A percentile compares a stretch with the other conserved stretches of the same genome.
phyloP scores from a whole-genome alignment of 805 yeast genomes.

The Osmozyma mogii region DNA sequence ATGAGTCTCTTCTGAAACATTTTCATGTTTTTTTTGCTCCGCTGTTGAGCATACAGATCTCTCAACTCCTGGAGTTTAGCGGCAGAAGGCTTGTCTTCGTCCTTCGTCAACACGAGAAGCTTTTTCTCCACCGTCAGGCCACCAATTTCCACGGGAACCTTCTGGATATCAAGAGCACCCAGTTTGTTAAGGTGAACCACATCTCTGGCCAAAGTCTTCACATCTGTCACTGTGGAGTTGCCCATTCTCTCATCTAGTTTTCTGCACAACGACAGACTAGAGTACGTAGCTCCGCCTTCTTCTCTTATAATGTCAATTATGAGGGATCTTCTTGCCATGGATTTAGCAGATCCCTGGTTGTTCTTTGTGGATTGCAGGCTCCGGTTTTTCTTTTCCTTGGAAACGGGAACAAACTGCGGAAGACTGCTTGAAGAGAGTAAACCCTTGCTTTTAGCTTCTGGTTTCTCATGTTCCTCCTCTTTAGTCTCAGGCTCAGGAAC shows the following conservation, averaged over 20 bases:
- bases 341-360: constrained; percentile 18
- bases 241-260: constrained; percentile 23
- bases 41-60: constrained; percentile 2
- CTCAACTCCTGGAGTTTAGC: constrained; percentile 21
- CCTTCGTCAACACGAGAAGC: constrained; percentile 23
- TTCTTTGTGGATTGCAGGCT: constrained; percentile 5
- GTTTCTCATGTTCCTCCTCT: too few species aligned
- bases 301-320: constrained; percentile 23
- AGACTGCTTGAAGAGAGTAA: too few species aligned
- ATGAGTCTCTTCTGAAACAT: constrained; percentile 6
- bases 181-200: constrained; percentile 18
- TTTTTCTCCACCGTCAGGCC: constrained; percentile 24
- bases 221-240: constrained; percentile 24
- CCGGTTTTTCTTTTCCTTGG: constrained; percentile 5
- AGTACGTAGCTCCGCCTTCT: constrained; percentile 31
- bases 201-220: constrained; percentile 33
- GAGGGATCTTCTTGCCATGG: constrained; percentile 21
- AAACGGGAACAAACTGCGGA: too few species aligned
- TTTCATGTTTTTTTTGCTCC: constrained; percentile 6
- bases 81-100: constrained; percentile 19
- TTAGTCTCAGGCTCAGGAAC: too few species aligned
- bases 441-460: too few species aligned
- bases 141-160: constrained; percentile 16
- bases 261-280: constrained; percentile 26
- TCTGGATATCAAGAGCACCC: constrained; percentile 17